These are phyloP conservation scores for Kwoniella newhampshirensis DNA, from an alignment of 768 basidiomycete species.

Conservation along the genomic window DNA sequence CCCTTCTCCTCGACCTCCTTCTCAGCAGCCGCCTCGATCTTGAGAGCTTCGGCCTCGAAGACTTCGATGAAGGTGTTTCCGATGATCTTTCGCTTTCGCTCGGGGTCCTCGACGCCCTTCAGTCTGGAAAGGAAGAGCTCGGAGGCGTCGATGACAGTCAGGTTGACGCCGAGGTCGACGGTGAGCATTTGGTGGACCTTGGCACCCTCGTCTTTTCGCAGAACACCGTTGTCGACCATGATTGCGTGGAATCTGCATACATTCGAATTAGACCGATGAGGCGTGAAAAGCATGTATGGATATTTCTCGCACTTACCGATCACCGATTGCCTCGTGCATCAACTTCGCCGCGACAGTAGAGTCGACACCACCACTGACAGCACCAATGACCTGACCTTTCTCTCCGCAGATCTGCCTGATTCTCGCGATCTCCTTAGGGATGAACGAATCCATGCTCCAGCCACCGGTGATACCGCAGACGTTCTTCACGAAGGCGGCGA, in stretches of 20 bases:
- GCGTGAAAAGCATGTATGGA: too few relatives aligned
- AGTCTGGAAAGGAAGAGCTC: slow-evolving; percentile 85
- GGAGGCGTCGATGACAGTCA: slow-evolving; percentile 93
- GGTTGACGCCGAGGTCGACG: slow-evolving; percentile 88
- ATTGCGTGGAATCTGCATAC: slow-evolving; percentile 87
- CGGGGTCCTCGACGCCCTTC: slow-evolving; percentile 91
- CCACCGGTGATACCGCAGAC: slow-evolving; percentile 77
- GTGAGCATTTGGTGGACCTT: slow-evolving; percentile 94
- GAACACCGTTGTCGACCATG: slow-evolving; percentile 98
- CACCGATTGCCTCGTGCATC: slow-evolving; percentile 99
- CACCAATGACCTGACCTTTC: slow-evolving; percentile 94
- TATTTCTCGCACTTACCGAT: slow-evolving; percentile 68
- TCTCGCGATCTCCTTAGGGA: slow-evolving; percentile 89
- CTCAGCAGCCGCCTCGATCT: slow-evolving; percentile 78
- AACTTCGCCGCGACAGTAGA: slow-evolving; percentile 97
- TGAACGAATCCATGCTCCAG: slow-evolving; percentile 99
- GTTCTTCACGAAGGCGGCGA: slow-evolving; percentile 75
- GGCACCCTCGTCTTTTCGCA: slow-evolving; percentile 82
- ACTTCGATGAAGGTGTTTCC: slow-evolving; percentile 99
- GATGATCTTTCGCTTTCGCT: slow-evolving; percentile 95
- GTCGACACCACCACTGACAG: slow-evolving; percentile 95
- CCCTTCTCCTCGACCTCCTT: slow-evolving; percentile 65
- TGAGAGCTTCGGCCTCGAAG: slow-evolving; percentile 89
- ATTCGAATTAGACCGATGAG: neutral
- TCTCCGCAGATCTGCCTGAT: slow-evolving; percentile 93